These are phyloP conservation scores for Populus pruinosa DNA, from an alignment of 345 rosid genomes.

Conservation along the genomic window DNA sequence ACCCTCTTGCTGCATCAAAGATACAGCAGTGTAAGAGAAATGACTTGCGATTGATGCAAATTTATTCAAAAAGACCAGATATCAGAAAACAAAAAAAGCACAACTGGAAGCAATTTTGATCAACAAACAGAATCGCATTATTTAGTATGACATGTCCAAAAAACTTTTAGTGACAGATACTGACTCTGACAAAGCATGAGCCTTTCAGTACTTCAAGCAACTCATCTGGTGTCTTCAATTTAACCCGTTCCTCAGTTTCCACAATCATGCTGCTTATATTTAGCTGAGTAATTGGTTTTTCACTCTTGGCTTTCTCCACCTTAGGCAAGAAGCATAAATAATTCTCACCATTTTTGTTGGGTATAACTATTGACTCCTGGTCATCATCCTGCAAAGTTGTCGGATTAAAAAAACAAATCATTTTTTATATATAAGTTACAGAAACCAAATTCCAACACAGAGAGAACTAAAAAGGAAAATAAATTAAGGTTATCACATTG, in stretches of 20 bases:
- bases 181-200: constrained; percentile 61
- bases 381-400: constrained; percentile 54
- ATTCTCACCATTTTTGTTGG: constrained; percentile 57
- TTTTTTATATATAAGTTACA: not conserved
- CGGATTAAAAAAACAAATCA: constrained; percentile 3
- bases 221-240: constrained; percentile 89
- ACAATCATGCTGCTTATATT: constrained; percentile 73
- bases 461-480: not conserved
- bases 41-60: not conserved
- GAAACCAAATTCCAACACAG: not conserved
- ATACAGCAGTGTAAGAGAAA: not conserved
- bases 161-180: constrained; percentile 11
- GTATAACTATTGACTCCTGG: constrained; percentile 68
- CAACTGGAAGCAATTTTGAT: not conserved
- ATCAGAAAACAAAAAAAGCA: not conserved
- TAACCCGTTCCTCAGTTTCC: constrained; percentile 64
- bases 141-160: constrained; percentile 8
- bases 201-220: constrained; percentile 64
- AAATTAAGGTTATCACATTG: not conserved
- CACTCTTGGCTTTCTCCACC: constrained; percentile 58
- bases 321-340: constrained; percentile 77
- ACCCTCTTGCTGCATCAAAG: constrained; percentile 80
- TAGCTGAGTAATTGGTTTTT: constrained; percentile 40
- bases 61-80: not conserved
- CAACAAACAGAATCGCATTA: not conserved